Percentiles rank a stretch among this genome's conserved stretches.
Evolutionary conservation across 345 rosid species (phyloP).

Genomic region (Punica granatum): DNA sequence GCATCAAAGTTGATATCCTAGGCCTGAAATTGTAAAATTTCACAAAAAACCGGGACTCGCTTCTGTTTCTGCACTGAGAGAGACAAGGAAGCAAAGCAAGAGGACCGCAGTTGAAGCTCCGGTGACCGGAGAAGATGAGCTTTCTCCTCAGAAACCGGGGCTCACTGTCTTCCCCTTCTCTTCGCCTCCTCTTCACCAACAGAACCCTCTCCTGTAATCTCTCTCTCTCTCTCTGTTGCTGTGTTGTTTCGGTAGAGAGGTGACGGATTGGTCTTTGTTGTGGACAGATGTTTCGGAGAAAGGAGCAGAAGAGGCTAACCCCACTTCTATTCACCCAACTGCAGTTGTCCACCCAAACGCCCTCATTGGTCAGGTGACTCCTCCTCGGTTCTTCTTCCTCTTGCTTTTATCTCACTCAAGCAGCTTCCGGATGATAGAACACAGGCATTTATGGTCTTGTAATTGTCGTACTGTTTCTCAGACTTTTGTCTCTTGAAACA

Average conservation of each 20-base stretch:
- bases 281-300: constrained; percentile 28
- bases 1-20: too few relatives aligned
- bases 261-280: background rate
- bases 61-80: constrained; percentile 13
- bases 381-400: background rate
- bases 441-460: background rate
- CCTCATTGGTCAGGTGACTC: constrained; percentile 53
- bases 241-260: background rate
- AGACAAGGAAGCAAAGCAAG: background rate
- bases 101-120: background rate
- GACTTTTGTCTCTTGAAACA: background rate
- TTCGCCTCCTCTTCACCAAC: constrained; percentile 23
- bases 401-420: background rate
- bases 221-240: background rate
- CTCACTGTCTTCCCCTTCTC: constrained; percentile 9
- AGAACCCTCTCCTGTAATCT: constrained; percentile 15
- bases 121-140: constrained; percentile 27
- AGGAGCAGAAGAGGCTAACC: constrained; percentile 12
- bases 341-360: constrained; percentile 79
- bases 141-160: constrained; percentile 24
- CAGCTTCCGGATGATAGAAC: background rate
- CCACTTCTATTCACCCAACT: constrained; percentile 50
- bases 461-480: background rate
- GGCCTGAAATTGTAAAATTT: too few relatives aligned
- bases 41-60: background rate